A percentile compares a stretch with the other conserved stretches of the same genome.
Conservation (phyloP, 179 eudicot genomes). For the Beta lomatogona region DNA sequence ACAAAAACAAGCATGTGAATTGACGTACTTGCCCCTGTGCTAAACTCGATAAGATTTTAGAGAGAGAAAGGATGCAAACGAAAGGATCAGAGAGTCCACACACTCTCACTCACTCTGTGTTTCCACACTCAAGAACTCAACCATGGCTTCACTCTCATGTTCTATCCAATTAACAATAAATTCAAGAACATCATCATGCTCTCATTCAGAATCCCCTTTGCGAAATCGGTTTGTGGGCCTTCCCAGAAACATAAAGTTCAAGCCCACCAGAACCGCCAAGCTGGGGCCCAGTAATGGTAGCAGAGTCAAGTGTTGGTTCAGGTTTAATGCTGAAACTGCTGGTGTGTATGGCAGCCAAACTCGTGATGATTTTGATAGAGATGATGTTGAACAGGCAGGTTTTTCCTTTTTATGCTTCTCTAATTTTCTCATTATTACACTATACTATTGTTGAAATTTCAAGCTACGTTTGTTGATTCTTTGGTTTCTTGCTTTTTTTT, state of each 20-base stretch:
- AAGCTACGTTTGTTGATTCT: no score
- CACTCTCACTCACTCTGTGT: no score
- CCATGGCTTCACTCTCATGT: conserved; percentile 42
- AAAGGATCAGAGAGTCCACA: conserved; percentile 19
- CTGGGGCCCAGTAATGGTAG: conserved; percentile 37
- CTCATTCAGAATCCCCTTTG: conserved; percentile 22
- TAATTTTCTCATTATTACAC: no score
- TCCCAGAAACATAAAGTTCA: conserved; percentile 19
- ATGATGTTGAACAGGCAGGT: conserved; percentile 81
- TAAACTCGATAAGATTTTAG: conserved; percentile 26
- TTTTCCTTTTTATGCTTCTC: neutral
- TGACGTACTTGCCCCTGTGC: no score
- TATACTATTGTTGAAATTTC: neutral
- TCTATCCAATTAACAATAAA: conserved; percentile 22
- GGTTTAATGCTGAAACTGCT: conserved; percentile 87
- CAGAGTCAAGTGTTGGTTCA: conserved; percentile 73
- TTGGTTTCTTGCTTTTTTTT: no score
- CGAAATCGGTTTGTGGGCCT: conserved; percentile 36
- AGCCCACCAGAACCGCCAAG: conserved; percentile 22
- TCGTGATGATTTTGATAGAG: conserved; percentile 83
- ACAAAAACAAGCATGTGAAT: no score
- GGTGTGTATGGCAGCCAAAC: conserved; percentile 89
- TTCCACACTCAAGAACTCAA: neutral
- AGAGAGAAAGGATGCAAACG: conserved; percentile 1
- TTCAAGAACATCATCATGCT: conserved; percentile 25